Evolutionary conservation across 2,329 filamentous ascomycete species (phyloP), one percentile per base, ranked within the genome.

Genomic region (Colletotrichum brevisporum): DNA sequence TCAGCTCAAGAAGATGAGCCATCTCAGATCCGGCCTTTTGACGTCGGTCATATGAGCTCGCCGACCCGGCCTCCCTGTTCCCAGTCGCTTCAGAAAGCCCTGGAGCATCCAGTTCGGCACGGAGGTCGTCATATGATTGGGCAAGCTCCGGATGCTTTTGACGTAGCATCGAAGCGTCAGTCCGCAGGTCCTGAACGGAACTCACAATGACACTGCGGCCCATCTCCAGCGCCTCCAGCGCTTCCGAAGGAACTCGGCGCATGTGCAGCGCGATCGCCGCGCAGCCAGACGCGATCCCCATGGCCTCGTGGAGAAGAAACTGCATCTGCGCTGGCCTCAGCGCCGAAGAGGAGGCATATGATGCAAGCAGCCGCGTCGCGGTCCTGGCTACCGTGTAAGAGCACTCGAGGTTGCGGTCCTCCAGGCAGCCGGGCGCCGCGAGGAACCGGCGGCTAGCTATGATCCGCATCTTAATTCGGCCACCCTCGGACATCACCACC

Each of bases 181-280:
- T 57, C 5, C 75, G 73, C 31, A 76, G 71, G 16, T 76, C 69
- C 16, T 71, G 13, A 2, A 76, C 47, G 15, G 71, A 69, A 16
- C 65, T 67, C 5, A 73, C 71, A 26, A 78, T 53, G 9, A 78
- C 67, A 9, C 74, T 75, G 15, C 77, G 75, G 9, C 76, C 76
- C 1, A 64, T 67, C 54, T 79, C 76, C 5, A 79, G 71, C 5
- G 74, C 58, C 12, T 66, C 27, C 0, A 78, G 31, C 1, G 73
- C 75, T 6, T 45, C 43, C 18, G 31, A 12, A 1, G 71, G 51
- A 0, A 41, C 52, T 43, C 72, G 71, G 12, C 45, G 56, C 16
- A 58, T 56, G 15, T 63, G 39, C n/a, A 77, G 62, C 1, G 72
- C 71, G 2, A 72, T 59, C 8, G 73, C 75, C 21, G 76, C 75